Conservation (phyloP, 306 rosid species). For the Delonix regia region DNA sequence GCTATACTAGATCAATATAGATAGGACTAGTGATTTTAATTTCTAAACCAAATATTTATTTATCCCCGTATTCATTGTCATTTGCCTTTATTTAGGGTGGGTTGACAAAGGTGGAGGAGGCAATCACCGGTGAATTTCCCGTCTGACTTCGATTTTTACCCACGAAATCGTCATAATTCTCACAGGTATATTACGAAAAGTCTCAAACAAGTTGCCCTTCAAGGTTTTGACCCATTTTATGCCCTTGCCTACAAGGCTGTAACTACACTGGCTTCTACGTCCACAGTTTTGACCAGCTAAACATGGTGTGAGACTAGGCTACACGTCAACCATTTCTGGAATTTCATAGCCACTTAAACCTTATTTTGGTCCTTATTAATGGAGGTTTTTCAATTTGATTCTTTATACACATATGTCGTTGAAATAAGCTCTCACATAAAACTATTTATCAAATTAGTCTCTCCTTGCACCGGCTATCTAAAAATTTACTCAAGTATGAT, state of each 20-base stretch:
- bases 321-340: background rate
- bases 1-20: conserved; percentile 19
- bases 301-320: conserved; percentile 3
- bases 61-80: conserved; percentile 1
- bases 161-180: conserved; percentile 20
- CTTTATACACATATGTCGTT: no score
- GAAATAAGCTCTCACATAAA: no score
- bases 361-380: background rate
- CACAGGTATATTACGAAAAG: background rate
- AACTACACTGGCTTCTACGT: background rate
- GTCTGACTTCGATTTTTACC: background rate
- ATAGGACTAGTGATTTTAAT: background rate
- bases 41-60: background rate
- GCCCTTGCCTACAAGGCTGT: background rate
- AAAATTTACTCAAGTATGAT: background rate
- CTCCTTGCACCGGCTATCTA: background rate
- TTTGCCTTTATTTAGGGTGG: background rate
- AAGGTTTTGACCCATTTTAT: background rate
- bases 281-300: background rate
- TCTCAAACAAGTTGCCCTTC: background rate
- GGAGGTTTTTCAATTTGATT: no score
- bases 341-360: background rate
- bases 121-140: conserved; percentile 25
- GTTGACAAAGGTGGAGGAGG: conserved; percentile 11
- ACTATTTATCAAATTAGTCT: no score